Percentiles rank a stretch among this genome's conserved stretches.
phyloP scores from a whole-genome alignment of 306 rosid species.

The Sindora glabra region DNA sequence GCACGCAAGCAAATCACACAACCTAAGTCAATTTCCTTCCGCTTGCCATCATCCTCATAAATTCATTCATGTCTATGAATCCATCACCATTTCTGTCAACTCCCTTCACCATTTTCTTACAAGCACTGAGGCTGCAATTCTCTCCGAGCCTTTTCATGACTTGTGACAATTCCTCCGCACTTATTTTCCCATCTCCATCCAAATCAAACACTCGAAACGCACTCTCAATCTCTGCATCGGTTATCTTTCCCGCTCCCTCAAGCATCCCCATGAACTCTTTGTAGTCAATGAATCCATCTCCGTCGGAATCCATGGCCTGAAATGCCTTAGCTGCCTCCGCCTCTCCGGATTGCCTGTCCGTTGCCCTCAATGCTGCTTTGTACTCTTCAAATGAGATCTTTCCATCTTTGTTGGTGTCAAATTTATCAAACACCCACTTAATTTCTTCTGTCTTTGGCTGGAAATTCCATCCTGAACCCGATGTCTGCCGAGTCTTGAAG shows the following conservation, averaged over 20 bases:
- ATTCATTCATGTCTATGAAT: conserved; percentile 57
- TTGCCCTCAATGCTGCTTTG: conserved; percentile 43
- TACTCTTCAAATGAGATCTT: conserved; percentile 58
- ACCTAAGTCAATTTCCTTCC: conserved; percentile 27
- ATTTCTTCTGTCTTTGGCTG: conserved; percentile 49
- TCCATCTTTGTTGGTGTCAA: conserved; percentile 64
- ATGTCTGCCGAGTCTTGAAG: conserved; percentile 20
- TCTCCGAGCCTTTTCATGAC: conserved; percentile 62
- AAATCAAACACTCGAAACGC: conserved; percentile 67
- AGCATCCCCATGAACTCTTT: conserved; percentile 58
- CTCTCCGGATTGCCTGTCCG: conserved; percentile 34
- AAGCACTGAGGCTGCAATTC: conserved; percentile 41
- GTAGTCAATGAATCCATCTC: conserved; percentile 62
- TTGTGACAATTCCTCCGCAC: conserved; percentile 59
- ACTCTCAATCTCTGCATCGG: conserved; percentile 36
- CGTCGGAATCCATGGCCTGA: conserved; percentile 47
- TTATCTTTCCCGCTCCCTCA: conserved; percentile 27
- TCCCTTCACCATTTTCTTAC: conserved; percentile 58
- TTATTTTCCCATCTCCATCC: conserved; percentile 75
- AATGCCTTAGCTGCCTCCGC: conserved; percentile 46
- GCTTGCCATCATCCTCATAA: conserved; percentile 54
- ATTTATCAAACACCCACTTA: conserved; percentile 66
- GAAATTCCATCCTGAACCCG: background rate
- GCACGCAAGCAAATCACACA: background rate
- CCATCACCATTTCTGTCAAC: conserved; percentile 77